Evolutionary conservation across 495 filamentous ascomycete species (phyloP).

Genomic region (Aspergillus indologenus): DNA sequence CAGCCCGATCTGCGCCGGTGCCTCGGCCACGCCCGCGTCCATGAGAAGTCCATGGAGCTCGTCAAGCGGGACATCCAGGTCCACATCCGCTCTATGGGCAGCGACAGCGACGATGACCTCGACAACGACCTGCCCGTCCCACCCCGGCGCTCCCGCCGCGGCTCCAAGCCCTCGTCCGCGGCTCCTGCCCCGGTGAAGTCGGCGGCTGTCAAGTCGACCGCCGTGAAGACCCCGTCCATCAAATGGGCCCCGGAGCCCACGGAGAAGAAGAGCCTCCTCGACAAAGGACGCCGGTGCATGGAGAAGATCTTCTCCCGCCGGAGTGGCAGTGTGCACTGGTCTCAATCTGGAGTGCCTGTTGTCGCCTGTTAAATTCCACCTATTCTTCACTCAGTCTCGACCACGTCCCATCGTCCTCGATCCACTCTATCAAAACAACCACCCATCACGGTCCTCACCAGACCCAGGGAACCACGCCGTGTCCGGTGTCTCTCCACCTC

Average conservation of each 20-base stretch:
- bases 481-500: not conserved
- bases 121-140: not conserved
- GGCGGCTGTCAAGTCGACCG: not conserved
- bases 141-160: not conserved
- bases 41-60: constrained; percentile 2
- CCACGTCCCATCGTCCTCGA: not conserved
- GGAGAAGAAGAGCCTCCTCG: constrained; percentile 4
- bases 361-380: not conserved
- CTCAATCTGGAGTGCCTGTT: not conserved
- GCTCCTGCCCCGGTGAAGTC: not conserved
- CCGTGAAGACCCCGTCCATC: not conserved
- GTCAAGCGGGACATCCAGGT: constrained; percentile 7
- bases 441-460: not conserved
- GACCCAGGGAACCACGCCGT: not conserved
- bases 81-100: constrained; percentile 8
- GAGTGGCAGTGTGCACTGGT: not conserved
- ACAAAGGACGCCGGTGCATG: constrained; percentile 5
- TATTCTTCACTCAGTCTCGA: not conserved
- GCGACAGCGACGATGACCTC: constrained; percentile 1
- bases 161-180: not conserved
- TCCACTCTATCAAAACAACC: not conserved
- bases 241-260: not conserved
- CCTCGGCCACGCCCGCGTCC: constrained; percentile 2
- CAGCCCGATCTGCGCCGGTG: constrained; percentile 3
- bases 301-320: constrained; percentile 6